Conservation (phyloP, 2,329 filamentous ascomycete species). For the Monilinia laxa region DNA sequence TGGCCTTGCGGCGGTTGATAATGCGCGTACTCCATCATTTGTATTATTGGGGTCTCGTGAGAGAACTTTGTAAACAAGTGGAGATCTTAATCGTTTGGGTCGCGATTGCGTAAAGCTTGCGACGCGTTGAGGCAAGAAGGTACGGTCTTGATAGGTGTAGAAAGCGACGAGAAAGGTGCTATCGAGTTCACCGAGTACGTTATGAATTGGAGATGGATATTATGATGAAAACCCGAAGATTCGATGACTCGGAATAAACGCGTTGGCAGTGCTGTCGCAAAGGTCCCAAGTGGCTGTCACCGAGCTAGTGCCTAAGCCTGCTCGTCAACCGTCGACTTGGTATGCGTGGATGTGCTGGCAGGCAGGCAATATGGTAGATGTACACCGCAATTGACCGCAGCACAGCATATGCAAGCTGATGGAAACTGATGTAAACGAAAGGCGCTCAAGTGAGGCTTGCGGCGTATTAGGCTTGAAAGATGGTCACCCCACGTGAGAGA, state of each 20-base stretch:
- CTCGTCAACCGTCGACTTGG: slow-evolving; percentile 48
- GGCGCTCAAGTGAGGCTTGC: slow-evolving; percentile 45
- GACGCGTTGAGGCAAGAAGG: slow-evolving; percentile 24
- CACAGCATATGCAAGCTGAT: slow-evolving; percentile 61
- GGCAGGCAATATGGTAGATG: slow-evolving; percentile 52
- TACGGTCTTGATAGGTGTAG: slow-evolving; percentile 24
- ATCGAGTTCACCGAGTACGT: slow-evolving; percentile 25
- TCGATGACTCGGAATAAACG: slow-evolving; percentile 26
- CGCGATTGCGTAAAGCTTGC: slow-evolving; percentile 18
- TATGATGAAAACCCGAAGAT: slow-evolving; percentile 22
- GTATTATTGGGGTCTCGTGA: slow-evolving; percentile 38
- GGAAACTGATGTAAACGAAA: slow-evolving; percentile 49
- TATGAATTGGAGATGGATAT: slow-evolving; percentile 22
- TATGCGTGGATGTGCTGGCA: slow-evolving; percentile 64
- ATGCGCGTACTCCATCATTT: slow-evolving; percentile 73
- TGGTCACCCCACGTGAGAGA: slow-evolving; percentile 37
- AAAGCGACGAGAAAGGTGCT: slow-evolving; percentile 21
- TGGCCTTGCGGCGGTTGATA: slow-evolving; percentile 61
- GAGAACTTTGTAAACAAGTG: slow-evolving; percentile 20
- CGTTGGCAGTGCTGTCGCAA: slow-evolving; percentile 33
- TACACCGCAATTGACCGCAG: slow-evolving; percentile 54
- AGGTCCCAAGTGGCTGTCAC: slow-evolving; percentile 32
- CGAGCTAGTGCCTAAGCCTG: slow-evolving; percentile 36
- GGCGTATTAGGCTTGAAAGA: slow-evolving; percentile 34
- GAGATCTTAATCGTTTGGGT: slow-evolving; percentile 22